Evolutionary conservation across 202 grass and related monocot genomes (phyloP), one percentile per base, ranked within the genome.

Genomic region (Miscanthus sacchariflorus): DNA sequence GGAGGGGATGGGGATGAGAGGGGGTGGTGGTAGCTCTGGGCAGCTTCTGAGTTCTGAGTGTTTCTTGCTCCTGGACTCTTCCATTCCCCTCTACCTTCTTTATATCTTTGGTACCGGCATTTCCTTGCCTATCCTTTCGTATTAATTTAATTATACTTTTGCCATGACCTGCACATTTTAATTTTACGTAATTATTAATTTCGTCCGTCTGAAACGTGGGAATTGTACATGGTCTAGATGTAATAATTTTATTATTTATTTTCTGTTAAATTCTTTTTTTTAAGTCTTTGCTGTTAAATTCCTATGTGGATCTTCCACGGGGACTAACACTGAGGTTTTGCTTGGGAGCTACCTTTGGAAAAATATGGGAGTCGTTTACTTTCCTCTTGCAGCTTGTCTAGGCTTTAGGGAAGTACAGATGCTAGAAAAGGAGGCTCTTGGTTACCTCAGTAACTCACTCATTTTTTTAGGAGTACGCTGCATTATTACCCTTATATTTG

Each of bases 61-160:
- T 76, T 81, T 85, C 63, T 77, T 90, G 77, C 79, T 66, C 30
- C 72, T 78, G 79, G 43, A 77, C 73, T 78, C 78, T 79, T 82
- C 49, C 30, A 66, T 81, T 78, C 71, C 78, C 72, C 78, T 74
- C 54, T 81, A 1, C 7, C 6, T 59, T 75, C 65, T 42, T 86
- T 79, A 78, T 79, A 45, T 79, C 74, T 56, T 19, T 44, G 66
- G 49, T 69, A 33, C 80, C 12, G 3, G 25, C 12, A 46, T 59
- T 83, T 83, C 8, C 68, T 77, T 61, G 35, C 48, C 19, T 83
- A 10, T 83, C 36, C 56, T 70, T 38, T 68, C 2, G 6, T 38
- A 23, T 49, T 52, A 64, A 12, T 64, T 79, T 46, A 33, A 45
- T 18, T 80, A 25, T 66, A 35, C 5, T 46, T 85, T 81, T 30